Evolutionary conservation across 2,329 filamentous ascomycete genomes (phyloP), one percentile per base, ranked within the genome.

Genomic region (Aureobasidium sp.): DNA sequence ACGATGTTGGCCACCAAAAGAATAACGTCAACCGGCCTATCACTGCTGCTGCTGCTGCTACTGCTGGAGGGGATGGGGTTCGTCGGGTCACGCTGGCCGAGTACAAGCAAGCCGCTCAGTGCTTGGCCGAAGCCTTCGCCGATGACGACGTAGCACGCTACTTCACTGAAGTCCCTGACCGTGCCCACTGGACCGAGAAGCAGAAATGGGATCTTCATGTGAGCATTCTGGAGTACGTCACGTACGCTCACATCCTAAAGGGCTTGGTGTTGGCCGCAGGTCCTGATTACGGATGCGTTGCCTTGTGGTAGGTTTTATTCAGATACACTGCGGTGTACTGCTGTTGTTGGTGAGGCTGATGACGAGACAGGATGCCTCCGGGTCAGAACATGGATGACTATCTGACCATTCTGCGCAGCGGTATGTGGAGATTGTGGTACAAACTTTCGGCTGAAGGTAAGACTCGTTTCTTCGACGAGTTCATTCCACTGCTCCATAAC

Each of bases 351-450:
- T 41, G 3, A n/a, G 50, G 50, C 50, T 54, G 50, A 54, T 16
- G 34, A 13, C 7, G 42, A 30, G 9, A 49, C 65, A 90, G 88
- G 89, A 84, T 91, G 78, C 87, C 87, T 16, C 90, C 89, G 1
- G 87, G 86, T 59, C 80, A 84, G 71, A 83, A 88, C 72, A 85
- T 88, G 74, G 89, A 93, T 73, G 86, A 86, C 73, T 85, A 83
- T 78, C 81, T 83, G 77, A 90, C 88, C 59, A 81, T 85, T 64
- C 75, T 92, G 66, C 86, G 88, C 65, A 88, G 83, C 70, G 90
- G 90, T 64, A 83, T 91, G 78, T 92, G 89, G 89, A 81, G 87
- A 65, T 81, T 93, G 64, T 83, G 84, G 74, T 93, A 86, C 76
- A 84, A 87, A 72, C 85, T 94, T 64, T 87, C 87, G 11, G 69